Percentiles rank a stretch among this genome's conserved stretches.
Evolutionary conservation across 805 yeast genomes (phyloP).

Genomic region (Teunomyces atbi): DNA sequence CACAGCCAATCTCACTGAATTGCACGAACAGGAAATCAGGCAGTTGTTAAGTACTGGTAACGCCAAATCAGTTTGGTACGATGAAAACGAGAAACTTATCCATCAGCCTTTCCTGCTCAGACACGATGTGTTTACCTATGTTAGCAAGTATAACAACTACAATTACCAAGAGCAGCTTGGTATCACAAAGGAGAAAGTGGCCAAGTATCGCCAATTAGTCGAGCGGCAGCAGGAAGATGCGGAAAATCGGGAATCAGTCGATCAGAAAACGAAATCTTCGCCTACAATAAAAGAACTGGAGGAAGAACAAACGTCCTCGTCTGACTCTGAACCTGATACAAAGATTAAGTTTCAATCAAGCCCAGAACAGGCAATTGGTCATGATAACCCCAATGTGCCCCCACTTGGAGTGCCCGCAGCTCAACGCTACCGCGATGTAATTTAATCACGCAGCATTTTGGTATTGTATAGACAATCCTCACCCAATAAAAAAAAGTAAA

Average conservation of each 20-base stretch:
- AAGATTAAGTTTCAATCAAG: not conserved
- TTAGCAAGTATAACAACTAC: not conserved
- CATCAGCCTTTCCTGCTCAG: slow-evolving; percentile 9
- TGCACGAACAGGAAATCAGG: slow-evolving; percentile 32
- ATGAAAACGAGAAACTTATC: slow-evolving; percentile 4
- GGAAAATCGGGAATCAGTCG: not conserved
- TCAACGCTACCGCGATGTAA: not conserved
- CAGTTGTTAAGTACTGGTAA: slow-evolving; percentile 5
- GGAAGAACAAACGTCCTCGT: no score
- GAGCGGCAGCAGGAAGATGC: not conserved
- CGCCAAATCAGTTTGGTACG: slow-evolving; percentile 10
- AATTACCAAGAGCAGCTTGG: not conserved
- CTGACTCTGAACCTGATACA: not conserved
- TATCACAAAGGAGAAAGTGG: not conserved
- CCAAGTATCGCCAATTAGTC: not conserved
- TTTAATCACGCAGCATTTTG: not conserved
- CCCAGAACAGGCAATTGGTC: not conserved
- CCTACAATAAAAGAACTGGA: not conserved
- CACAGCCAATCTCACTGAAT: slow-evolving; percentile 27
- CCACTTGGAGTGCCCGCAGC: not conserved
- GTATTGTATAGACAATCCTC: no score
- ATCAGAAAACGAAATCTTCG: not conserved
- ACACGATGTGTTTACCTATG: slow-evolving; percentile 12
- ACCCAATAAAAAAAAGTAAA: not conserved
- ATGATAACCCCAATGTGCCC: not conserved